Percentiles rank a stretch among this genome's conserved stretches.
phyloP scores from a whole-genome alignment of 257 asterid genomes.

The Solanum lignicaule region DNA sequence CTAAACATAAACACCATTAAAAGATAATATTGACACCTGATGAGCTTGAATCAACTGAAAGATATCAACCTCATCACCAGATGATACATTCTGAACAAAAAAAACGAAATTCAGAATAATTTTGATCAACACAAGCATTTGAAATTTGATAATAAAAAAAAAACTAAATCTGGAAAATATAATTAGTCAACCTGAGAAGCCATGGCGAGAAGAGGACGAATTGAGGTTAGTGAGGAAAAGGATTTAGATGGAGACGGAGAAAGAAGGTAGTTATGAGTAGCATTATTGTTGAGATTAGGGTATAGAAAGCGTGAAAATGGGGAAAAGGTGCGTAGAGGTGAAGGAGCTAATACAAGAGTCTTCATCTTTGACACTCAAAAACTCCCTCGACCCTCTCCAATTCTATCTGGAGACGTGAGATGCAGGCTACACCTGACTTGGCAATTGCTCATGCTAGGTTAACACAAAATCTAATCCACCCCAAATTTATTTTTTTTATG shows the following conservation, averaged over 20 bases:
- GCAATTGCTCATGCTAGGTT: not conserved
- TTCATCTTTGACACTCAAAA: slow-evolving; percentile 1
- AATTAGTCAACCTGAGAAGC: not conserved
- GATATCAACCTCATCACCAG: slow-evolving; percentile 19
- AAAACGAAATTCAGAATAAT: not conserved
- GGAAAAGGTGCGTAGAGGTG: slow-evolving; percentile 8
- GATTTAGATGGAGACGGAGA: not conserved
- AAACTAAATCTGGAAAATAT: too few species aligned
- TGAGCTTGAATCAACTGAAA: slow-evolving; percentile 73
- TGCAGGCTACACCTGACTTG: not conserved
- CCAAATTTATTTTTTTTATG: not conserved
- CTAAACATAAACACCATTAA: not conserved
- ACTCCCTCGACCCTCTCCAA: not conserved
- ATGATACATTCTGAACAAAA: slow-evolving; percentile 28
- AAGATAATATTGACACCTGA: slow-evolving; percentile 38
- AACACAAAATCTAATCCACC: not conserved
- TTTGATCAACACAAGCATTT: not conserved
- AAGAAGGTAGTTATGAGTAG: not conserved
- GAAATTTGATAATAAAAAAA: not conserved
- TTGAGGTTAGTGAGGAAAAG: not conserved
- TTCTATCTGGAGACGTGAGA: not conserved
- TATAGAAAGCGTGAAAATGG: slow-evolving; percentile 1
- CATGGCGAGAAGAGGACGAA: slow-evolving; percentile 7
- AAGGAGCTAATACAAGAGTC: slow-evolving; percentile 4
- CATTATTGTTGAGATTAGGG: not conserved